Evolutionary conservation across 1,284 basidiomycete genomes (phyloP).

Genomic region (Tylopilus orsonianus): DNA sequence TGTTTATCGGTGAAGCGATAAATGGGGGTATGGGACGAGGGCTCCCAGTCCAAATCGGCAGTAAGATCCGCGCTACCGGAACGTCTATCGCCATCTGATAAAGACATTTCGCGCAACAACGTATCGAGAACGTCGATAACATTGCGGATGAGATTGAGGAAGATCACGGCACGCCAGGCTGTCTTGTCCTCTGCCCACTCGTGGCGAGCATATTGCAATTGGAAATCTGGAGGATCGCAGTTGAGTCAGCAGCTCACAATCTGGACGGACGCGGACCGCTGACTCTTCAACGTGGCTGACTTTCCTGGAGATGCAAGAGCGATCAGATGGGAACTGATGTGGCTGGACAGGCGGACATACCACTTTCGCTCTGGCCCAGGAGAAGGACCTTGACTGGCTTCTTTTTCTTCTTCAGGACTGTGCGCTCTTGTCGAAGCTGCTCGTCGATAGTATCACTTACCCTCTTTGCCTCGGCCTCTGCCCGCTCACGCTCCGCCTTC

Average conservation of each 20-base stretch:
- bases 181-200: conserved; percentile 68
- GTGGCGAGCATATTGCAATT: conserved; percentile 61
- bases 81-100: conserved; percentile 33
- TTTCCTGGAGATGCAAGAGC: conserved; percentile 38
- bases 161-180: conserved; percentile 73
- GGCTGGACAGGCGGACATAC: conserved; percentile 36
- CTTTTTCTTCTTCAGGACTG: conserved; percentile 53
- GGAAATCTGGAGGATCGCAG: conserved; percentile 55
- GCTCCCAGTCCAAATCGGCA: conserved; percentile 34
- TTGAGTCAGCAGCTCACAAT: background rate
- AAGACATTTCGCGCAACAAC: conserved; percentile 54
- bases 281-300: conserved; percentile 54
- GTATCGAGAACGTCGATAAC: conserved; percentile 59
- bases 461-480: conserved; percentile 59
- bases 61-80: conserved; percentile 31
- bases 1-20: conserved; percentile 63
- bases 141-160: conserved; percentile 72
- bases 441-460: conserved; percentile 70
- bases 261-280: conserved; percentile 12
- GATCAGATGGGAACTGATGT: conserved; percentile 39
- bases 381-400: conserved; percentile 60
- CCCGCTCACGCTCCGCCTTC: conserved; percentile 48
- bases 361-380: conserved; percentile 73
- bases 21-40: conserved; percentile 30
- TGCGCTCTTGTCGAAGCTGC: conserved; percentile 54